Percentiles rank a stretch among this genome's conserved stretches.
Conservation (phyloP, 2,329 filamentous ascomycete genomes). For the Aspergillus pseudoglaucus region DNA sequence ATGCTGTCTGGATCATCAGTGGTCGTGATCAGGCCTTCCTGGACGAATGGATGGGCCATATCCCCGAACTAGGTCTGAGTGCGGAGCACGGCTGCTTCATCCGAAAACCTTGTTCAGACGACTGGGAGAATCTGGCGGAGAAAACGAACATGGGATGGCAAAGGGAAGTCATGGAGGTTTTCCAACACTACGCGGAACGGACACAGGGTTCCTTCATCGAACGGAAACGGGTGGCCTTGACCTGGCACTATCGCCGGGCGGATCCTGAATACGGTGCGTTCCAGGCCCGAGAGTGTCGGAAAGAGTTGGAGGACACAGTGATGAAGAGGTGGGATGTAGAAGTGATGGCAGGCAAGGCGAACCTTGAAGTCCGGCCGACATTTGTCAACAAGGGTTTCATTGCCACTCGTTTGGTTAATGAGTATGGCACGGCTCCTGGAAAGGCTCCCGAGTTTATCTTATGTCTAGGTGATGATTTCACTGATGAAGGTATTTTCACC, state of each 20-base stretch:
- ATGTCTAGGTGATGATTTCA: slow-evolving; percentile 91
- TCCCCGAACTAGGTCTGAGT: slow-evolving; percentile 80
- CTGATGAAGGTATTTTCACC: slow-evolving; percentile 71
- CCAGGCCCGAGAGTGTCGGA: slow-evolving; percentile 74
- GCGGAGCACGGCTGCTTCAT: slow-evolving; percentile 97
- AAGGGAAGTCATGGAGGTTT: slow-evolving; percentile 71
- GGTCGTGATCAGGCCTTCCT: slow-evolving; percentile 90
- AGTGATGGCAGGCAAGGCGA: slow-evolving; percentile 95
- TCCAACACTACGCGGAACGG: slow-evolving; percentile 80
- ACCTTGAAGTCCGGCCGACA: slow-evolving; percentile 89
- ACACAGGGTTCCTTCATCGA: slow-evolving; percentile 90
- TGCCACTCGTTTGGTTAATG: slow-evolving; percentile 70
- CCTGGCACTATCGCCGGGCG: slow-evolving; percentile 93
- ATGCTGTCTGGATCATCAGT: slow-evolving; percentile 97
- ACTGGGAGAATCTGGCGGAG: slow-evolving; percentile 87
- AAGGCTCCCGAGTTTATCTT: slow-evolving; percentile 75
- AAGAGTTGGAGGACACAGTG: slow-evolving; percentile 70
- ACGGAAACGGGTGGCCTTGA: slow-evolving; percentile 85
- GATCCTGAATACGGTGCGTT: slow-evolving; percentile 78
- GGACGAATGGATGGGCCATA: slow-evolving; percentile 86
- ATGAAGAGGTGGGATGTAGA: slow-evolving; percentile 81
- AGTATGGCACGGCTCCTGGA: slow-evolving; percentile 54
- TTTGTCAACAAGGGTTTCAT: slow-evolving; percentile 99
- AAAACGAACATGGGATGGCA: slow-evolving; percentile 90
- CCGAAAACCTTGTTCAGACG: slow-evolving; percentile 64